phyloP scores from a whole-genome alignment of 306 rosid genomes.

The Carpinus fangiana region DNA sequence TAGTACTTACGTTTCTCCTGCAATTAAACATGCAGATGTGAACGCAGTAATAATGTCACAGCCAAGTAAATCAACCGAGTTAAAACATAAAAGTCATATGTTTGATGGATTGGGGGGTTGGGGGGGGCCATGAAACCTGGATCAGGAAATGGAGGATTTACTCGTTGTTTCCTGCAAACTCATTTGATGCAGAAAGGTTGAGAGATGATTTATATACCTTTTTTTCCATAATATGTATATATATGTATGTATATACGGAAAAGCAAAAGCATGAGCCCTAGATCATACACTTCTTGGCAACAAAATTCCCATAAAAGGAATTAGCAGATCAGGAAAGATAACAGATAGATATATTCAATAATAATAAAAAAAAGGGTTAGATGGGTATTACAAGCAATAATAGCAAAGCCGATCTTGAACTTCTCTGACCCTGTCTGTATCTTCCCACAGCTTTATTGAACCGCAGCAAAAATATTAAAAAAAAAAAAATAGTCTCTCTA shows the following conservation, averaged over 20 bases:
- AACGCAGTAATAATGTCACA: neutral
- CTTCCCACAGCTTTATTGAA: slow-evolving; percentile 99
- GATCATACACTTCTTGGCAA: neutral
- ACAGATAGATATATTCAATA: neutral
- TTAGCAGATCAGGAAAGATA: neutral
- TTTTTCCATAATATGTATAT: neutral
- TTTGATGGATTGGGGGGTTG: neutral
- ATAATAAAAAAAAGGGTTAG: neutral
- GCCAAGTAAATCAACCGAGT: neutral
- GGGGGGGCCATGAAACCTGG: neutral
- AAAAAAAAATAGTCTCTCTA: neutral
- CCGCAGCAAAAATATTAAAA: slow-evolving; percentile 45
- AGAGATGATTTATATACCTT: neutral
- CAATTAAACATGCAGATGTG: slow-evolving; percentile 28
- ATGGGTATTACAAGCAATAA: neutral
- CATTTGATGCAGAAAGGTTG: neutral
- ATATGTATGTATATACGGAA: neutral
- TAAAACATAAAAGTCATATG: neutral
- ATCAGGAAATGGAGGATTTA: neutral
- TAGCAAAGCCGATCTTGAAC: slow-evolving; percentile 18
- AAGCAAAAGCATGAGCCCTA: neutral
- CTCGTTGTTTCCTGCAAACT: neutral
- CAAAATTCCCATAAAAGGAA: neutral
- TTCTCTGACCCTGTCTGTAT: slow-evolving; percentile 70
- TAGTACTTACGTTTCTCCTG: slow-evolving; percentile 24